Evolutionary conservation across 1,139 yeast species (phyloP).

Genomic region (Candida tetrigidarum): DNA sequence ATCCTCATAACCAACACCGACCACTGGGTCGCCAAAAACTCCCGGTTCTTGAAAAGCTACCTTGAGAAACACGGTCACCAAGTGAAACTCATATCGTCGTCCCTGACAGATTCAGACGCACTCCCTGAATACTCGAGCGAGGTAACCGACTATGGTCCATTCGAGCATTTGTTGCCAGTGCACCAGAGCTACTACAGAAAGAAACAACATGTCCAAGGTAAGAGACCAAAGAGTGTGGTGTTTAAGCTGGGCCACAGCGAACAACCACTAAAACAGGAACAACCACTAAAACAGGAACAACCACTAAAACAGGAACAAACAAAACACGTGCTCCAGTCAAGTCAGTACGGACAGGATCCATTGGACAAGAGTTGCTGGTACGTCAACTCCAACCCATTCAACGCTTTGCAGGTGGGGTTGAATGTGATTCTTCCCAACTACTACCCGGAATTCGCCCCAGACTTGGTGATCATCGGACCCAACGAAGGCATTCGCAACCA

Average conservation of each 20-base stretch:
- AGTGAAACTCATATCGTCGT: constrained; percentile 34
- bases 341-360: constrained; percentile 39
- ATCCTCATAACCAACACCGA: constrained; percentile 40
- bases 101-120: constrained; percentile 27
- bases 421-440: constrained; percentile 36
- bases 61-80: constrained; percentile 30
- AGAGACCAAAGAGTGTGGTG: constrained; percentile 27
- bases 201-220: constrained; percentile 19
- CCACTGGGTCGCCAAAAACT: constrained; percentile 45
- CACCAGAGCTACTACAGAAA: constrained; percentile 33
- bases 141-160: constrained; percentile 32
- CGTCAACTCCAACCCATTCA: constrained; percentile 38
- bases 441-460: constrained; percentile 35
- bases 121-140: constrained; percentile 1
- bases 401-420: constrained; percentile 34
- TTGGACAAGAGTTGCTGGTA: too few species aligned
- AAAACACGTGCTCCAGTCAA: constrained; percentile 14
- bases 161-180: constrained; percentile 36
- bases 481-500: constrained; percentile 29
- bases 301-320: too few species aligned
- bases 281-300: too few species aligned
- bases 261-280: too few species aligned
- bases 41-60: constrained; percentile 31
- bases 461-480: constrained; percentile 46
- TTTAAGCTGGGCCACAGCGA: constrained; percentile 15